These are phyloP conservation scores for Pseudogymnoascus verrucosus DNA, from an alignment of 2,329 filamentous ascomycete species.

Conservation along the genomic window DNA sequence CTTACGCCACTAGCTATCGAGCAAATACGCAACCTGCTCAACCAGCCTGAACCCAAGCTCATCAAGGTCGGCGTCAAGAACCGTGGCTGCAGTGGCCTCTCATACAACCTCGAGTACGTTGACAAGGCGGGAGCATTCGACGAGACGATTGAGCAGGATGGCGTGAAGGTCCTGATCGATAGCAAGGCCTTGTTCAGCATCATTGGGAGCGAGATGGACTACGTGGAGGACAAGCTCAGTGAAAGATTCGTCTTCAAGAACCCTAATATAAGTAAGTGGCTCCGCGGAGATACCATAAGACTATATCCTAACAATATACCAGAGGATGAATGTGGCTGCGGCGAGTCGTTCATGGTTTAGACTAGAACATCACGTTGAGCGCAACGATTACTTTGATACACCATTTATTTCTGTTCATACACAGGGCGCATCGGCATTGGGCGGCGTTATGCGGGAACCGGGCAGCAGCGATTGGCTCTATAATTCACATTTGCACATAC, in stretches of 20 bases:
- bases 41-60: constrained; percentile 81
- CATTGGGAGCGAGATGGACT: constrained; percentile 98
- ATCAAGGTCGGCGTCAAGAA: constrained; percentile 94
- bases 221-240: constrained; percentile 91
- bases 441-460: neutral
- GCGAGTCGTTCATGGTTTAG: constrained; percentile 88
- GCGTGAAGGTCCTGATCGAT: constrained; percentile 90
- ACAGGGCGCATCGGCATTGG: constrained; percentile 22
- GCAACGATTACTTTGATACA: constrained; percentile 11
- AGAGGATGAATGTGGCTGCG: constrained; percentile 96
- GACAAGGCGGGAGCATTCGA: constrained; percentile 84
- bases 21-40: constrained; percentile 68
- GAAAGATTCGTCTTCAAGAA: constrained; percentile 91
- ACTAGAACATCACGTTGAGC: constrained; percentile 9
- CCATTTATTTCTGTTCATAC: constrained; percentile 7
- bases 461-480: neutral
- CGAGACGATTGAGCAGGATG: constrained; percentile 89
- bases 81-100: constrained; percentile 84
- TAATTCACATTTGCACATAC: neutral
- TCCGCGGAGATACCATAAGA: constrained; percentile 8
- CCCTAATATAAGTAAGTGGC: constrained; percentile 87
- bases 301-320: constrained; percentile 17
- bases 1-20: constrained; percentile 72
- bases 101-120: constrained; percentile 92
- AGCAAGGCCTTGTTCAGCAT: constrained; percentile 97